Evolutionary conservation across 495 filamentous ascomycete genomes (phyloP).

Genomic region (Cercophora samala): DNA sequence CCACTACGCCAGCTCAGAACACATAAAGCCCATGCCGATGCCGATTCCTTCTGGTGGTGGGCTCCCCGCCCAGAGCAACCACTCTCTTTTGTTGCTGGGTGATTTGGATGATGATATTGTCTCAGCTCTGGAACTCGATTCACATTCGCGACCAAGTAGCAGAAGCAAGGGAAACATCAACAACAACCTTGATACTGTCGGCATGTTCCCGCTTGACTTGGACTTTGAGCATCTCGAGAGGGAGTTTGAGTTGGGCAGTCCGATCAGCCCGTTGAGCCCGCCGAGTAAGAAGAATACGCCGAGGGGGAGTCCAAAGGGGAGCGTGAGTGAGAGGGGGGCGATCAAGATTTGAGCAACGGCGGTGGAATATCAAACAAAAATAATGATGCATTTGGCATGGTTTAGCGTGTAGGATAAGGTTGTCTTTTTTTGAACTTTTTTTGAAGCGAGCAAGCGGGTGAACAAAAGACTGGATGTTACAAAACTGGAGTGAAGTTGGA

Average conservation of each 20-base stretch:
- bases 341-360: neutral
- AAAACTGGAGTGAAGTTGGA: neutral
- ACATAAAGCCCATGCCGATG: neutral
- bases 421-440: neutral
- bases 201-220: slow-evolving; percentile 14
- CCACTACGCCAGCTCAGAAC: neutral
- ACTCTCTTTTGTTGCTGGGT: neutral
- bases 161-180: neutral
- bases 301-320: neutral
- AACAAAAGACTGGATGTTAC: neutral
- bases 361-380: neutral
- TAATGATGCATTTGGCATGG: neutral
- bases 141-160: neutral
- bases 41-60: neutral
- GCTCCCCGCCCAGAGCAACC: neutral
- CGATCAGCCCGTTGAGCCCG: slow-evolving; percentile 18
- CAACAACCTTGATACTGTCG: neutral
- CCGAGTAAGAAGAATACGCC: neutral
- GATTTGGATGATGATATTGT: neutral
- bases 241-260: slow-evolving; percentile 18
- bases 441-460: neutral
- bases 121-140: neutral
- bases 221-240: neutral
- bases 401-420: neutral
- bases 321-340: neutral